Evolutionary conservation across 139 green algal genomes (phyloP).

Genomic region (Coelastrella sp.): DNA sequence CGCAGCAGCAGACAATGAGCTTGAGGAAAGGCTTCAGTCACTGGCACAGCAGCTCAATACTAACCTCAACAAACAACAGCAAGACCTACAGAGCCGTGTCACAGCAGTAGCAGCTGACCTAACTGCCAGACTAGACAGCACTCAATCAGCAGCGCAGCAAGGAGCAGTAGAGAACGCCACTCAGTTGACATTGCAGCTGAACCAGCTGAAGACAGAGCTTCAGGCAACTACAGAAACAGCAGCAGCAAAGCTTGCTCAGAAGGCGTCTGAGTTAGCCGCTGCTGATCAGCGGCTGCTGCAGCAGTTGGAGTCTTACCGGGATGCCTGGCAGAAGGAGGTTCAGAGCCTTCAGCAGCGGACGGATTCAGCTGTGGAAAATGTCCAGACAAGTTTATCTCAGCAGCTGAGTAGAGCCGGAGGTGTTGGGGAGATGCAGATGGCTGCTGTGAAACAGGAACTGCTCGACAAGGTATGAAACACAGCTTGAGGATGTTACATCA

Average conservation of each 20-base stretch:
- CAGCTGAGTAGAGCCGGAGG: conserved; percentile 26
- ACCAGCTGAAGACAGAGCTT: conserved; percentile 9
- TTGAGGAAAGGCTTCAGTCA: background rate
- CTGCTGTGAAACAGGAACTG: conserved; percentile 19
- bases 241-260: conserved; percentile 17
- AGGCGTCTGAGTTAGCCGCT: conserved; percentile 7
- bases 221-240: background rate
- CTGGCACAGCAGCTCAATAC: background rate
- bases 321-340: background rate
- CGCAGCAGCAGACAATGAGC: conserved; percentile 13
- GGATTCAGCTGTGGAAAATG: background rate
- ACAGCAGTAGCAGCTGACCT: conserved; percentile 3
- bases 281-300: conserved; percentile 14
- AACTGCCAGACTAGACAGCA: background rate
- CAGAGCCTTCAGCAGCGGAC: conserved; percentile 9
- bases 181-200: background rate
- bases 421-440: conserved; percentile 11
- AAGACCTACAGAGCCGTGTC: background rate
- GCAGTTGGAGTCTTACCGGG: background rate
- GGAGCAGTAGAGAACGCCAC: conserved; percentile 24
- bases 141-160: background rate
- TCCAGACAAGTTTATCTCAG: background rate
- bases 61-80: background rate
- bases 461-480: background rate
- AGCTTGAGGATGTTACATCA: background rate